Conservation (phyloP, 495 filamentous ascomycete genomes). For the Cercophora newfieldiana region DNA sequence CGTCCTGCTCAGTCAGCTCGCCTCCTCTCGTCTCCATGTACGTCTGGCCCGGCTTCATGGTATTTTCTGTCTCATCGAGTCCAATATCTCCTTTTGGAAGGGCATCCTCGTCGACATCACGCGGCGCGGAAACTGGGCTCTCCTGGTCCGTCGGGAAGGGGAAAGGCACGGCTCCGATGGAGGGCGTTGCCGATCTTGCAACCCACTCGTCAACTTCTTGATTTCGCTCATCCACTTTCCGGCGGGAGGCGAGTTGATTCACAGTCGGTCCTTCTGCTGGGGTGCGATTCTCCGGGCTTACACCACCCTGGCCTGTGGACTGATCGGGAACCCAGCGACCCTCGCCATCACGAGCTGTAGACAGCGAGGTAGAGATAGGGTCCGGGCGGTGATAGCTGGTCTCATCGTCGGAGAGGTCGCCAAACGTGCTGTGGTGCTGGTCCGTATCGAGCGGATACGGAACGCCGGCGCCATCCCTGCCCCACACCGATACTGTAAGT, state of each 20-base stretch:
- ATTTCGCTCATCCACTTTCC: constrained; percentile 41
- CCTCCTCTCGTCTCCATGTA: constrained; percentile 47
- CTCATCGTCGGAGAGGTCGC: constrained; percentile 13
- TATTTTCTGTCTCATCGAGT: constrained; percentile 34
- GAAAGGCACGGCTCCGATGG: not conserved
- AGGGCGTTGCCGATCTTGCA: constrained; percentile 21
- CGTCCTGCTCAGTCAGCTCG: constrained; percentile 42
- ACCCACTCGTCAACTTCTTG: constrained; percentile 46
- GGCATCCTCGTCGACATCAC: constrained; percentile 37
- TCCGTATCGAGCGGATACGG: constrained; percentile 32
- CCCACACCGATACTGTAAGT: constrained; percentile 53
- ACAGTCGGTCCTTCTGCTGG: constrained; percentile 39
- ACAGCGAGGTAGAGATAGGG: constrained; percentile 1
- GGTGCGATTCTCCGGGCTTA: constrained; percentile 44
- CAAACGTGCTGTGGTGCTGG: constrained; percentile 17
- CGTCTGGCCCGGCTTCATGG: constrained; percentile 39
- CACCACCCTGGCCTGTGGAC: constrained; percentile 40
- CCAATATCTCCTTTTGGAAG: constrained; percentile 40
- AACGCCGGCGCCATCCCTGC: constrained; percentile 33
- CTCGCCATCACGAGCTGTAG: constrained; percentile 34
- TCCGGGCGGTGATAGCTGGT: constrained; percentile 6
- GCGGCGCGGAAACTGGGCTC: constrained; percentile 13
- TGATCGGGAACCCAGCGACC: constrained; percentile 42
- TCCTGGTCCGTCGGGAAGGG: not conserved
- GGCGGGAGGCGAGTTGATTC: constrained; percentile 40